phyloP scores from a whole-genome alignment of 176 grass and related monocot genomes.

The Poa annua region DNA sequence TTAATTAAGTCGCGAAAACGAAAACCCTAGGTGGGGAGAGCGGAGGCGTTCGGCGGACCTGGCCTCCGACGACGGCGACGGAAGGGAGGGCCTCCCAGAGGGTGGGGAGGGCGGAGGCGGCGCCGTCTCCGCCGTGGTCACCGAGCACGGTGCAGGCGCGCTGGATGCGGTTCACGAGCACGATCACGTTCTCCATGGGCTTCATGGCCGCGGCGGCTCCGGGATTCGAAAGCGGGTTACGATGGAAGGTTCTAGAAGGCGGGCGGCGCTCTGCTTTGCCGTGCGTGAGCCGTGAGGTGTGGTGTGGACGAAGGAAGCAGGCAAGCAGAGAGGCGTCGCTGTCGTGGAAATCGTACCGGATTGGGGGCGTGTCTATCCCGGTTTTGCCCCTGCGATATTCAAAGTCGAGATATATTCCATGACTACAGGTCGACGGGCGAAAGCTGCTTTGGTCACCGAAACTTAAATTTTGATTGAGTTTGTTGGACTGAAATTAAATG shows the following conservation, averaged over 20 bases:
- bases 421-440: conserved; percentile 13
- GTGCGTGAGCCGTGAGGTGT: neutral
- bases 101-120: conserved; percentile 59
- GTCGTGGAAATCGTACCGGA: conserved; percentile 3
- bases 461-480: neutral
- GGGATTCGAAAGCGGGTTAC: neutral
- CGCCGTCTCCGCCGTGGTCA: conserved; percentile 75
- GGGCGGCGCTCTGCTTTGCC: neutral
- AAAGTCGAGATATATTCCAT: neutral
- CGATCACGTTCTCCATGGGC: conserved; percentile 92
- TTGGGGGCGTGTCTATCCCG: neutral
- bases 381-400: conserved; percentile 33
- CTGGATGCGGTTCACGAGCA: conserved; percentile 93
- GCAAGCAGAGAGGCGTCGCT: conserved; percentile 38
- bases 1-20: neutral
- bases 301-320: neutral
- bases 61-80: conserved; percentile 90
- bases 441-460: neutral
- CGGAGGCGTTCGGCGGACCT: conserved; percentile 48
- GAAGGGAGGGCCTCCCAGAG: conserved; percentile 96
- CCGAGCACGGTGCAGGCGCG: conserved; percentile 93
- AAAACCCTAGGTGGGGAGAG: conserved; percentile 37
- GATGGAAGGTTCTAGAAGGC: conserved; percentile 46
- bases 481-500: neutral
- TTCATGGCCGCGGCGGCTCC: conserved; percentile 51